Evolutionary conservation across 202 grass and related monocot genomes (phyloP), one percentile per base, ranked within the genome.

Genomic region (Zizania palustris): DNA sequence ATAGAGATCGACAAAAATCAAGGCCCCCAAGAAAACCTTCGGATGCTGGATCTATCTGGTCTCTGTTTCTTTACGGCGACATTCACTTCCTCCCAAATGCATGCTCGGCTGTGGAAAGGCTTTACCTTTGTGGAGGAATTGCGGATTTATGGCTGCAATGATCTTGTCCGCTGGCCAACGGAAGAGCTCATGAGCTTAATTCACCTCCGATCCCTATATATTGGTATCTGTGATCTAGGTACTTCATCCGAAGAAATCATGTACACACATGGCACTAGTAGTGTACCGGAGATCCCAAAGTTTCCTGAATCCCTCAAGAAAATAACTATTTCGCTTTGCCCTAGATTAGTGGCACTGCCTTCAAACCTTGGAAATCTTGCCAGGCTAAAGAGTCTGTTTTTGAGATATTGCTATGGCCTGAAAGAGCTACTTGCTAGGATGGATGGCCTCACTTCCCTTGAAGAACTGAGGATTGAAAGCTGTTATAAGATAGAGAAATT

Each of bases 381-480:
- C 9, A 54, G 37, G 48, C 48, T 71, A 5, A 40, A 9, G 16
- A 2, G 6, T 18, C n/a, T 72, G 14, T 8, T 0, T 4, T 36
- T 71, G 10, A 7, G 5, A 9, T 5, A 1, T 5, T 71, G 68
- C 9, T 5, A 1, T 39, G 5, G 9, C 14, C 36, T 71, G 35
- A 55, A 71, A 71, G 9, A 0, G 0, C 15, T 71, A 5, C 68
- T 46, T 40, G 68, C 38, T 19, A 15, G 68, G 68, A 55, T 71
- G 49, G 34, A 20, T 11, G 34, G 68, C 5, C 68, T 28, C 21
- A 74, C 7, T 39, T 66, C 38, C 49, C 61, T 82, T 7, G 7
- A 46, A 28, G 0, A 0, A 0, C 28, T 66, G 70, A 0, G 0
- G 9, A 45, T 66, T 3, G 0, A 0, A 0, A 0, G 0, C 2